Conservation (phyloP, 805 yeast species). For the Yamadazyma sp. region DNA sequence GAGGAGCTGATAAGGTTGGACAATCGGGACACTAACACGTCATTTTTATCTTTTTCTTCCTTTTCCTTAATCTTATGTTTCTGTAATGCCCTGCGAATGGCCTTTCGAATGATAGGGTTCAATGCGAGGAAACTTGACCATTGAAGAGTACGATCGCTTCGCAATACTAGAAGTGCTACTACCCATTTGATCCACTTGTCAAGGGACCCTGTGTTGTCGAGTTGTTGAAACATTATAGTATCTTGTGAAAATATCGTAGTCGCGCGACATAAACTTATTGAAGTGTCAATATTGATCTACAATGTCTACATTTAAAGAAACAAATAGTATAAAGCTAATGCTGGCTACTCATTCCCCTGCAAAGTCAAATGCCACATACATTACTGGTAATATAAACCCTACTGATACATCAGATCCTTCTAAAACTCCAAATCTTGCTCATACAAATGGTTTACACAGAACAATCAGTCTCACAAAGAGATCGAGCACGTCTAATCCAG, state of each 20-base stretch:
- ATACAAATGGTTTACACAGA: neutral
- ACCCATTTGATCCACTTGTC: constrained; percentile 30
- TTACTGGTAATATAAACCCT: no score
- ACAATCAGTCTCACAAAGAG: no score
- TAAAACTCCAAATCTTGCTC: no score
- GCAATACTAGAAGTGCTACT: constrained; percentile 22
- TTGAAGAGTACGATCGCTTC: constrained; percentile 23
- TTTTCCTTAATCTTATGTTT: neutral
- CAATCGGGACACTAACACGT: constrained; percentile 5
- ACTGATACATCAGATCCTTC: no score
- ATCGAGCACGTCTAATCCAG: constrained; percentile 10
- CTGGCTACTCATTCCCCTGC: constrained; percentile 12
- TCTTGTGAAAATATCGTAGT: constrained; percentile 4
- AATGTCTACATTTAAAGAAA: no score
- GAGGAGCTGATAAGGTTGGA: constrained; percentile 14
- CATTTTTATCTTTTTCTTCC: neutral
- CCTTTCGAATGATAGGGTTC: constrained; percentile 29
- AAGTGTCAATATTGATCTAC: no score
- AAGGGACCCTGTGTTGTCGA: constrained; percentile 13
- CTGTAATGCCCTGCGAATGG: constrained; percentile 6
- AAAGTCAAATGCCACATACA: no score
- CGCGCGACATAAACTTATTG: constrained; percentile 3
- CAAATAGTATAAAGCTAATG: neutral
- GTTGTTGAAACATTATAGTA: constrained; percentile 3
- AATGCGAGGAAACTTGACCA: constrained; percentile 34